A percentile compares a stretch with the other conserved stretches of the same genome.
phyloP scores from a whole-genome alignment of 2,329 filamentous ascomycete genomes.

The Epichloe scottii region DNA sequence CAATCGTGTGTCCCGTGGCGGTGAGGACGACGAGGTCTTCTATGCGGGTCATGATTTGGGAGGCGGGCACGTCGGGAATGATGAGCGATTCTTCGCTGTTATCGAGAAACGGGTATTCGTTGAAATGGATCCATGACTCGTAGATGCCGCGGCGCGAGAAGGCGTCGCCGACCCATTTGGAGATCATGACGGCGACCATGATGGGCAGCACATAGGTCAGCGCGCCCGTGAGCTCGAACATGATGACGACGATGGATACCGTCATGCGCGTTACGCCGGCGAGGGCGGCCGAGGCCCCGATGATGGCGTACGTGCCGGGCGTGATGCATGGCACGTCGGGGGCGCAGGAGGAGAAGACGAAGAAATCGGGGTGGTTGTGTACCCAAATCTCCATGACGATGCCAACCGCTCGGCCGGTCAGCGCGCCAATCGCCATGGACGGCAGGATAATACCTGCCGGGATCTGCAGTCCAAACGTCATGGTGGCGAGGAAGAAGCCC shows the following conservation, averaged over 20 bases:
- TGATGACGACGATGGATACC: conserved; percentile 96
- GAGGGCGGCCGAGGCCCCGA: conserved; percentile 88
- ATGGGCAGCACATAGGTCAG: conserved; percentile 94
- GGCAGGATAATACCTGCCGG: conserved; percentile 92
- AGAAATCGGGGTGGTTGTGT: conserved; percentile 59
- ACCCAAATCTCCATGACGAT: conserved; percentile 87
- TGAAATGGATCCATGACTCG: conserved; percentile 94
- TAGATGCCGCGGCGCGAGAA: conserved; percentile 91
- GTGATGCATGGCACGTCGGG: conserved; percentile 82
- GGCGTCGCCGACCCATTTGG: conserved; percentile 96
- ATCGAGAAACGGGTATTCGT: conserved; percentile 90
- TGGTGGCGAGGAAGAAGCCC: conserved; percentile 71
- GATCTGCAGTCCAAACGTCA: conserved; percentile 90
- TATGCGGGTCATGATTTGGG: conserved; percentile 81
- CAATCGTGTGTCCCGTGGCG: conserved; percentile 77
- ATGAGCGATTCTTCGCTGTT: conserved; percentile 64
- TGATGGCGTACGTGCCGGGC: conserved; percentile 90
- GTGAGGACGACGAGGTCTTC: conserved; percentile 85
- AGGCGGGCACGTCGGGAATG: conserved; percentile 74
- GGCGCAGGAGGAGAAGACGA: conserved; percentile 69
- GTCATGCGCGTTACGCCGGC: conserved; percentile 93
- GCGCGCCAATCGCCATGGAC: conserved; percentile 88
- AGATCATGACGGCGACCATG: conserved; percentile 97
- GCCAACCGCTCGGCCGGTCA: conserved; percentile 79
- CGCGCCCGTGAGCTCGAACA: conserved; percentile 96